A percentile compares a stretch with the other conserved stretches of the same genome.
phyloP scores from a whole-genome alignment of 495 filamentous ascomycete species.

The Penicillium goetzii region DNA sequence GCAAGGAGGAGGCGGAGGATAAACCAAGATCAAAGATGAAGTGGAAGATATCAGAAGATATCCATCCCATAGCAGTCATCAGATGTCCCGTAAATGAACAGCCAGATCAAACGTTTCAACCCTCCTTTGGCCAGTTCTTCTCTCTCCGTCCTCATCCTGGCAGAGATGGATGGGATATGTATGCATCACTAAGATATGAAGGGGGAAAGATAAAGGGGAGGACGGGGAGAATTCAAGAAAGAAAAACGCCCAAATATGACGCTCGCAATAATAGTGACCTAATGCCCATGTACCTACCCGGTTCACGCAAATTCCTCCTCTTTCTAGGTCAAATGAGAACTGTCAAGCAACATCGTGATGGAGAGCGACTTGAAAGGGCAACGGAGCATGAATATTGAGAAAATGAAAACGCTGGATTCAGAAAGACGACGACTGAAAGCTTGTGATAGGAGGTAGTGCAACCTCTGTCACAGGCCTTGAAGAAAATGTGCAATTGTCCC shows the following conservation, averaged over 20 bases:
- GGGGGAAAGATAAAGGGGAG: conserved; percentile 14
- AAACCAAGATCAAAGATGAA: not conserved
- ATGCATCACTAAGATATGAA: conserved; percentile 14
- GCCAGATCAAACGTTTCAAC: conserved; percentile 8
- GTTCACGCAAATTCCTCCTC: conserved; percentile 20
- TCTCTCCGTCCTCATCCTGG: not conserved
- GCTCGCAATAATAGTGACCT: conserved; percentile 25
- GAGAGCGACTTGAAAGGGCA: conserved; percentile 5
- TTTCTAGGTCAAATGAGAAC: conserved; percentile 22
- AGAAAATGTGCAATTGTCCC: not conserved
- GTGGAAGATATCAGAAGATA: not conserved
- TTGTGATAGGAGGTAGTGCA: not conserved
- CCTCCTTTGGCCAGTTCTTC: not conserved
- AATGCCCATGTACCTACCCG: conserved; percentile 11
- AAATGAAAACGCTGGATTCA: conserved; percentile 21
- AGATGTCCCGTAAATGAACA: conserved; percentile 20
- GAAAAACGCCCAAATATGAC: conserved; percentile 21
- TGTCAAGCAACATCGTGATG: not conserved
- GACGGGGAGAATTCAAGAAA: conserved; percentile 3
- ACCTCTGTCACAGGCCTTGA: not conserved
- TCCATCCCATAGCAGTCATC: conserved; percentile 16
- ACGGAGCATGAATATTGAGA: conserved; percentile 4
- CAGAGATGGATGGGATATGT: conserved; percentile 14
- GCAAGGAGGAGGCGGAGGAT: not conserved
- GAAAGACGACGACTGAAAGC: not conserved